Conservation (phyloP, 192 early-diverging fungal genomes). For the Backusella parvicylindrica region DNA sequence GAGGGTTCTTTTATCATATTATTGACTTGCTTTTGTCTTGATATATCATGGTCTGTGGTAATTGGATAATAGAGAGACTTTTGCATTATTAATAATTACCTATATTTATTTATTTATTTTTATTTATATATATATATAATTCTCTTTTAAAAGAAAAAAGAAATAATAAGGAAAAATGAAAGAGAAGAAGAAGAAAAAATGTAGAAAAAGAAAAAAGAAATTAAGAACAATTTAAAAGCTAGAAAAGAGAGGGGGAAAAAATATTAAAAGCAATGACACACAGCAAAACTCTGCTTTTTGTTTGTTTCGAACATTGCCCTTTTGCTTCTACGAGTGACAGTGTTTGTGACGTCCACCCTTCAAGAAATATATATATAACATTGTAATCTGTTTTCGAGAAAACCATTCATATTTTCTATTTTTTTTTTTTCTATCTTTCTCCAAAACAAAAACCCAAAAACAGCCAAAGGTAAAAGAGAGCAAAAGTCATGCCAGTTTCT, state of each 20-base stretch:
- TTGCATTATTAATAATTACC: neutral
- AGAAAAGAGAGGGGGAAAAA: neutral
- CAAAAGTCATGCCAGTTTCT: neutral
- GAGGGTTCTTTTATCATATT: neutral
- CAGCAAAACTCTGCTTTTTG: conserved; percentile 2
- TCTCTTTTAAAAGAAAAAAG: neutral
- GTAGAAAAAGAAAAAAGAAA: neutral
- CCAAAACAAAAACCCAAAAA: neutral
- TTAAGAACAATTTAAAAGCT: neutral
- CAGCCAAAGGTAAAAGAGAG: neutral
- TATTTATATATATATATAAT: neutral
- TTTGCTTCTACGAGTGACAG: neutral
- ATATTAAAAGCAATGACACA: neutral
- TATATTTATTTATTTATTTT: neutral
- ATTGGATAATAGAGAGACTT: neutral
- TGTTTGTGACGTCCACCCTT: conserved; percentile 1
- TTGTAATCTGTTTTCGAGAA: neutral
- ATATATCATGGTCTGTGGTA: neutral
- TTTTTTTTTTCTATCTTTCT: neutral
- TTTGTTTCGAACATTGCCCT: neutral
- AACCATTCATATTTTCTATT: neutral
- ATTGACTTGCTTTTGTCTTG: neutral
- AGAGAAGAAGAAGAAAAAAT: neutral
- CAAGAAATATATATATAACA: neutral
- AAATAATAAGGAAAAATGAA: neutral